Base-by-base conservation (phyloP, 2,329 filamentous ascomycete genomes). In the Ceratocystis harringtonii region DNA sequence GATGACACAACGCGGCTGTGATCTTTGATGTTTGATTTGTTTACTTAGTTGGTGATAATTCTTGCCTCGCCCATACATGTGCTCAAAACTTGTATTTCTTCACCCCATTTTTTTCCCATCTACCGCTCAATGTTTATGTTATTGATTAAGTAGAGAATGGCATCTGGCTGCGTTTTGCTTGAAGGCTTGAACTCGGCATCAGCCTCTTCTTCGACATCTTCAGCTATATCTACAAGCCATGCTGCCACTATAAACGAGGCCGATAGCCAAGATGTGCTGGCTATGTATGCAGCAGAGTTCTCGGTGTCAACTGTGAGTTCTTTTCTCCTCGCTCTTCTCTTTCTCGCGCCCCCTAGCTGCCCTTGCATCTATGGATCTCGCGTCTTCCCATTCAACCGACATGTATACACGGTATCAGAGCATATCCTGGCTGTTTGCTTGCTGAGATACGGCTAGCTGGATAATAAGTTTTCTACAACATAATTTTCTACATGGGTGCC, bases 241-340 rank as follows among this genome's bases (percentile, higher is more conserved):
- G 25, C 43, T 5, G 25, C 61, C 19, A 8, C 36, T 50, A 44
- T 25, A 32, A 45, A 32, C 50, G 64, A 65, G 22, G 61, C 55
- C 4, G 65, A 66, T 60, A 66, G 65, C 22, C 65, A 66, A 63
- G 65, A 60, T 36, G 62, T 66, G 6, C 55, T 66, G 50, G 65
- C 52, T 6, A 63, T 60, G 19, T 66, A 66, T 43, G 52, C 62
- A 32, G 62, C 65, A 7, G 65, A 66, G 45, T 66, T 66, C 57
- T 66, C 65, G 10, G 60, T 55, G 43, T 64, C 61, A 5, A 45
- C 25, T 28, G 65, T 64, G 10, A 66, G 62, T 62, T 58, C 55
- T 10, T 30, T 30, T 36, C 30, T 58, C 28, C 19, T 58, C 25
- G n/a, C 55, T 36, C 17, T 17, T 30, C 55, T 22, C 17, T 19